Base-by-base conservation (phyloP, 805 yeast species). In the Ogataea siamensis region DNA sequence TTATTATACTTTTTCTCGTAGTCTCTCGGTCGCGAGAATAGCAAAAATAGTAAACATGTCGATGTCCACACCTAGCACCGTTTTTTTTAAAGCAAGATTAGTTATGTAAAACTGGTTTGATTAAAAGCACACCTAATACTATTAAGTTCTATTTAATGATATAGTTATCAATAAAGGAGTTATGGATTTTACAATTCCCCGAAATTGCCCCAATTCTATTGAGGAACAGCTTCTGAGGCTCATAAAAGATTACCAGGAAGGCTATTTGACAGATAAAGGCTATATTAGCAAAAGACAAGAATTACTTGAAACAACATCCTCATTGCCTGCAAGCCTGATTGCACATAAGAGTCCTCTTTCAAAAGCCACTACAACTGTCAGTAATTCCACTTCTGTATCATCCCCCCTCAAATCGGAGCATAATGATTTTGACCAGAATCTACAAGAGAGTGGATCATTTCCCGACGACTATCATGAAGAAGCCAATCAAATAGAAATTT, bases 241-340 rank as follows among this genome's bases (percentile, higher is more conserved):
- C 19, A 65, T 67, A 10, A 52, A 61, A 7, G 86, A 80, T 44
- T 77, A 66, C 44, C 67, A 69, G 47, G 88, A 83, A 23, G 91
- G 87, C 1, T 80, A 80, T 41, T 64, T 84, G 39, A 83, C 93
- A 0, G 80, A 73, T 32, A 84, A 83, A 54, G 91, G 93, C 2
- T 84, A 80, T 54, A 64, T 68, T 28, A 80, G 74, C 49, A 81
- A 78, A 44, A 62, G 86, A 42, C 70, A 64, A 28, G 63, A 56
- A 44, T 51, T 75, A 14, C 54, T 71, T 18, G 48, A 45, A n/a
- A 28, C 42, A 11, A 24, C 40, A 16, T 37, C 38, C 32, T 38
- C 55, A 13, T 34, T 45, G 28, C 28, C 47, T 10, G 25, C 48
- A 12, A 30, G 32, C 9, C 36, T 46, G 5, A 33, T 39, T 5